Evolutionary conservation across 148 eudicot genomes (phyloP), one percentile per base, ranked within the genome.

Genomic region (Linanthus parryae): DNA sequence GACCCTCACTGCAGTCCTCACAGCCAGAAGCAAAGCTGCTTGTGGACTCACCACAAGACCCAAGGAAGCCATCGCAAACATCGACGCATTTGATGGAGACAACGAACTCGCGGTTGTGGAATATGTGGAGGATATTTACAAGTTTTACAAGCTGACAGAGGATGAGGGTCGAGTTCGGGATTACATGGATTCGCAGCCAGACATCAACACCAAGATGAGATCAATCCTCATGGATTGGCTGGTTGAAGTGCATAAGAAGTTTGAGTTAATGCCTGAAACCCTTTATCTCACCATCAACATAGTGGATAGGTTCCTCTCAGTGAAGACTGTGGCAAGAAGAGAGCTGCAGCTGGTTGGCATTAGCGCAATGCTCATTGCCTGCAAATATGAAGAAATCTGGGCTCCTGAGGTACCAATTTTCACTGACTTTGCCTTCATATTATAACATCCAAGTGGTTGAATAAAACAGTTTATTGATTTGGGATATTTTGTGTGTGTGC

Each of bases 361-460:
- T 7, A 30, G 79, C 30, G 67, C 84, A 20, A 73, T 63, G 84
- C 74, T 78, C 6, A 65, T 75, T 31, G 76, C 74, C 44, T 83
- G 82, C 68, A 86, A 91, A 59, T 91, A 91, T 52, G 97, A 86
- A 61, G 94, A 91, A 58, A 91, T 91, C 34, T 91, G 95, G 94
- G 95, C 89, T 35, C 95, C 95, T 12, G 88, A 86, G 75, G 90
- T 81, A 70, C 34, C n/a, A n/a, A n/a, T n/a, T n/a, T n/a, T n/a
- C n/a, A n/a, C n/a, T n/a, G n/a, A n/a, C n/a, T n/a, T n/a, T n/a
- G n/a, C n/a, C n/a, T 27, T 31, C 11, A 31, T 11, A 31, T 31
- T 31, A 5, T 31, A 5, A 31, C 11, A 5, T 11, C 5, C 35
- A 5, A 31, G 11, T 31, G 11, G 11, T 31, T 31, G 5, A 5